These are phyloP conservation scores for Saccharomycopsis vini DNA, from an alignment of 805 yeast species.

Conservation along the genomic window DNA sequence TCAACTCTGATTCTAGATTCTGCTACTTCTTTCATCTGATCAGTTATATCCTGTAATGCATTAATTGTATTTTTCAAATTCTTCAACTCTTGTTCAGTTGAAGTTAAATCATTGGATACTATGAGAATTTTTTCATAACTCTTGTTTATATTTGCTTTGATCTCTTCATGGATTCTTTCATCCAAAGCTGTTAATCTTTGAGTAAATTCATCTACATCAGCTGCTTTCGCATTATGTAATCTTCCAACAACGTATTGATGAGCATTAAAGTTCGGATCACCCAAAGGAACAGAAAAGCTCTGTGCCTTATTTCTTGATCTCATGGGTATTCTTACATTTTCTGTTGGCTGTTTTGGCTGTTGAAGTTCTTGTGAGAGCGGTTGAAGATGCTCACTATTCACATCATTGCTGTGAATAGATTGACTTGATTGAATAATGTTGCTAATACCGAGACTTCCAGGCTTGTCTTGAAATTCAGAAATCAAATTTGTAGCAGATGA, in stretches of 20 bases:
- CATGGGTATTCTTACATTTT: not conserved
- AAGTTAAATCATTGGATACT: conserved; percentile 49
- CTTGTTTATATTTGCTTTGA: conserved; percentile 48
- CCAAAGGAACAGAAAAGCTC: conserved; percentile 26
- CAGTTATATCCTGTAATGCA: conserved; percentile 51
- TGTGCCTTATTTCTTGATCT: conserved; percentile 15
- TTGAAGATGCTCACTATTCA: conserved; percentile 3
- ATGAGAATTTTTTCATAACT: conserved; percentile 55
- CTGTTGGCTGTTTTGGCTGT: not conserved
- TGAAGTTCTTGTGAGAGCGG: not conserved
- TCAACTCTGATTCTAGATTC: conserved; percentile 35
- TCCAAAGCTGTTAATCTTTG: conserved; percentile 43
- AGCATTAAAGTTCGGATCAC: conserved; percentile 39
- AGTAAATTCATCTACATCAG: conserved; percentile 63
- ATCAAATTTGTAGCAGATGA: conserved; percentile 13
- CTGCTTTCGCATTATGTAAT: conserved; percentile 57
- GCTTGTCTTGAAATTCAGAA: conserved; percentile 5
- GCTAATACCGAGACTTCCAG: conserved; percentile 4
- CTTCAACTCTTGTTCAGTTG: conserved; percentile 58
- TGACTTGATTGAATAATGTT: no score
- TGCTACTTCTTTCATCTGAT: conserved; percentile 54
- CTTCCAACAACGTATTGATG: conserved; percentile 38
- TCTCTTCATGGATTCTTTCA: conserved; percentile 43
- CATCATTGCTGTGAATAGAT: conserved; percentile 22
- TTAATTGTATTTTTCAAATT: conserved; percentile 50